Evolutionary conservation across 148 eudicot species (phyloP).

Genomic region (Agrostemma githago): DNA sequence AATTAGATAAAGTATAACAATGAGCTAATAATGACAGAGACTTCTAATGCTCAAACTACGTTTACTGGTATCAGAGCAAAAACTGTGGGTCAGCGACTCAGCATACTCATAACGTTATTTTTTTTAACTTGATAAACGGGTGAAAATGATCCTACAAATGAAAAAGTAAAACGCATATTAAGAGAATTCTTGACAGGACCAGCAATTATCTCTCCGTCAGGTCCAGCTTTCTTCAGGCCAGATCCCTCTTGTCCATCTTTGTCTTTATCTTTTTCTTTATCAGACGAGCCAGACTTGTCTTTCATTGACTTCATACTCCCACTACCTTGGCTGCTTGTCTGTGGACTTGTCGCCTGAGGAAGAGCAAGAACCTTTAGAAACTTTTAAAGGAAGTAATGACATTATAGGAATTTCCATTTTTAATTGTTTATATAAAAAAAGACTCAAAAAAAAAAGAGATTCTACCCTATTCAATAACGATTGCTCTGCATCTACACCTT

Average conservation of each 20-base stretch:
- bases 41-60: not conserved
- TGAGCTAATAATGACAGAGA: not conserved
- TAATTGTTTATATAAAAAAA: not conserved
- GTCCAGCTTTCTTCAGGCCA: conserved; percentile 78
- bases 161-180: not conserved
- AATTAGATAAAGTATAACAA: not conserved
- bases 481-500: conserved; percentile 66
- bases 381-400: conserved; percentile 1
- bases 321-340: conserved; percentile 73
- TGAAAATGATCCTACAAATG: not conserved
- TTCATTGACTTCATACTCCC: conserved; percentile 85
- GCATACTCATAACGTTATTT: not conserved
- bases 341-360: conserved; percentile 87
- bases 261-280: conserved; percentile 47
- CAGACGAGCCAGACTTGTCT: conserved; percentile 48
- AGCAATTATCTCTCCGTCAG: conserved; percentile 95
- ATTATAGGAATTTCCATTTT: not conserved
- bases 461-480: conserved; percentile 78
- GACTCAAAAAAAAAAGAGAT: not conserved
- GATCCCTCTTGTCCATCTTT: conserved; percentile 81
- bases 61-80: not conserved
- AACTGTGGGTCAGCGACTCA: not conserved
- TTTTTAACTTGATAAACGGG: not conserved
- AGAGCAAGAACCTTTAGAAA: conserved; percentile 11
- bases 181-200: conserved; percentile 37